These are phyloP conservation scores for Anisodus acutangulus DNA, from an alignment of 257 asterid genomes.

Conservation along the genomic window DNA sequence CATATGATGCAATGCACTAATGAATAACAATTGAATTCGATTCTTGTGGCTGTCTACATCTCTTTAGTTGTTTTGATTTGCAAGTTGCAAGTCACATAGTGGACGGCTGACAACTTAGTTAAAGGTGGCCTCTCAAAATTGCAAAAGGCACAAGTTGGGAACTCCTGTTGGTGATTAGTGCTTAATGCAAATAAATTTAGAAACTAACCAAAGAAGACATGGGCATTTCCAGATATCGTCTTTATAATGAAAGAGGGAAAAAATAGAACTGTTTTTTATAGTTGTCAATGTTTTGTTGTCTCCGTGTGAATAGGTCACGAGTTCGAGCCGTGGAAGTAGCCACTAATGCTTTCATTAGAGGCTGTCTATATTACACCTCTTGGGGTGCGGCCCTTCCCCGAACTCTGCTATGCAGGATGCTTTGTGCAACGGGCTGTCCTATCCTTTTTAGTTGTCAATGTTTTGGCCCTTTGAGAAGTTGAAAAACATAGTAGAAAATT, in stretches of 20 bases:
- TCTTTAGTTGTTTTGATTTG: background rate
- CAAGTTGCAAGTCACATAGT: constrained; percentile 15
- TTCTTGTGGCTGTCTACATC: background rate
- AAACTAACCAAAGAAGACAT: background rate
- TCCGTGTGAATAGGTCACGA: too few species aligned
- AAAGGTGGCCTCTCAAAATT: background rate
- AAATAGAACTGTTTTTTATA: too few species aligned
- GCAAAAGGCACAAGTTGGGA: constrained; percentile 17
- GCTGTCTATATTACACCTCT: too few species aligned
- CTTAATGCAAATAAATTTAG: background rate
- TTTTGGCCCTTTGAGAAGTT: background rate
- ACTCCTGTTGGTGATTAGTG: background rate
- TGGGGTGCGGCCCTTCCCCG: too few species aligned
- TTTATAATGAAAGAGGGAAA: background rate
- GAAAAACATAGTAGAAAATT: background rate
- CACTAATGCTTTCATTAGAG: too few species aligned
- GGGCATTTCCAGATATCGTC: background rate
- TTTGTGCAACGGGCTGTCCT: too few species aligned
- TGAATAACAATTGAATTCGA: background rate
- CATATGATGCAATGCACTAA: background rate
- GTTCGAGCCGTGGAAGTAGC: too few species aligned
- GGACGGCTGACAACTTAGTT: constrained; percentile 13
- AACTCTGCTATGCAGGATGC: too few species aligned
- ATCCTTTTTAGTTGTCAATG: background rate
- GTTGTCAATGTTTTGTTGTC: background rate